Percentiles rank a stretch among this genome's conserved stretches.
These are phyloP conservation scores for Fusarium sp. DNA, from an alignment of 2,329 filamentous ascomycete genomes.

Conservation along the genomic window DNA sequence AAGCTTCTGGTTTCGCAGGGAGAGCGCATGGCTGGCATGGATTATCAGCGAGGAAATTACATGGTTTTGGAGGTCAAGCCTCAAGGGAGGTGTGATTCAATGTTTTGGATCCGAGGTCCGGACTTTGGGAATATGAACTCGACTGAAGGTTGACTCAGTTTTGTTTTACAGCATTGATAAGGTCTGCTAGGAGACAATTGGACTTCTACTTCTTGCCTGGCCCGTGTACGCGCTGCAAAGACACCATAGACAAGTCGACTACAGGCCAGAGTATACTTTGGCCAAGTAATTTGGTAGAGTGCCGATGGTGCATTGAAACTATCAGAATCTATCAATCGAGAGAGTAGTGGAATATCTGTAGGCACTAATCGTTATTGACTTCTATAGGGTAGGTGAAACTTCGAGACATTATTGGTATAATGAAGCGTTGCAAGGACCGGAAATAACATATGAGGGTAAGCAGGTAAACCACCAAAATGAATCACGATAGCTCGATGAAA, in stretches of 20 bases:
- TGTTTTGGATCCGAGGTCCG: not conserved
- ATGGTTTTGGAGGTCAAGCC: conserved; percentile 5
- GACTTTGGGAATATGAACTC: not conserved
- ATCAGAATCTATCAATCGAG: not conserved
- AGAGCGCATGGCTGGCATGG: conserved; percentile 28
- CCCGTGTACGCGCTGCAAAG: not conserved
- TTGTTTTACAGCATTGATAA: not conserved
- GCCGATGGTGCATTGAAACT: not conserved
- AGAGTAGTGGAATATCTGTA: not conserved
- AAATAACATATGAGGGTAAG: not conserved
- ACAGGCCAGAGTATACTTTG: not conserved
- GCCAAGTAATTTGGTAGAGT: not conserved
- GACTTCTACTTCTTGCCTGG: not conserved
- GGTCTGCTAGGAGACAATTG: not conserved
- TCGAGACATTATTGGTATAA: too few relatives aligned
- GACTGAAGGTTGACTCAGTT: not conserved
- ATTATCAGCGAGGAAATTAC: conserved; percentile 15
- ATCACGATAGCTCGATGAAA: not conserved
- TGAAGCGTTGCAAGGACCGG: too few relatives aligned
- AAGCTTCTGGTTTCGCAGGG: conserved; percentile 5
- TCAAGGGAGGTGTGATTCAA: conserved; percentile 1
- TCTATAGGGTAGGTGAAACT: not conserved
- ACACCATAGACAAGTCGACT: not conserved
- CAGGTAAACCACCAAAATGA: not conserved
- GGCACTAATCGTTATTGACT: not conserved